Percentiles rank a stretch among this genome's conserved stretches.
phyloP scores from a whole-genome alignment of 352 stramenopile genomes.

The Phytophthora meadii region DNA sequence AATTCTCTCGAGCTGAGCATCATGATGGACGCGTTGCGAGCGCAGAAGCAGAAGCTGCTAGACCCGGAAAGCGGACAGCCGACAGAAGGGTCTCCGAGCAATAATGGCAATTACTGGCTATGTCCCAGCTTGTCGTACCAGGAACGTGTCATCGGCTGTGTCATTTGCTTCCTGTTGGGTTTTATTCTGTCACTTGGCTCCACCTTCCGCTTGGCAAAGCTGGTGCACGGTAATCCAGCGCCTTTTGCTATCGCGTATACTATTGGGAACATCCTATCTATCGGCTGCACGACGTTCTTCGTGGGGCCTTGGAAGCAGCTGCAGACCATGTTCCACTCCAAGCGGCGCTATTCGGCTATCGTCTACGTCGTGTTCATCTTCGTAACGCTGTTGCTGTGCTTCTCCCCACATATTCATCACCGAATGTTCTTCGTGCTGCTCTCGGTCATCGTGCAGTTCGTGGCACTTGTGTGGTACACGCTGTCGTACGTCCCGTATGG shows the following conservation, averaged over 20 bases:
- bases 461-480: conserved; percentile 87
- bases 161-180: conserved; percentile 82
- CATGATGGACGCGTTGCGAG: conserved; percentile 73
- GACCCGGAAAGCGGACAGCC: conserved; percentile 62
- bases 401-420: conserved; percentile 70
- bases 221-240: conserved; percentile 78
- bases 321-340: conserved; percentile 85
- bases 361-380: conserved; percentile 85
- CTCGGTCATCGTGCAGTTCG: conserved; percentile 79
- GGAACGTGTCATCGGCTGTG: conserved; percentile 82
- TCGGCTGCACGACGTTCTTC: conserved; percentile 89
- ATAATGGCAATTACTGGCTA: conserved; percentile 44
- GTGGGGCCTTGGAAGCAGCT: conserved; percentile 83
- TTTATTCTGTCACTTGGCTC: conserved; percentile 87
- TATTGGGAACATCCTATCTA: conserved; percentile 84
- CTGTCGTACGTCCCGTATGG: conserved; percentile 90
- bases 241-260: conserved; percentile 89
- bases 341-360: conserved; percentile 70
- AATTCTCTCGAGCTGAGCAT: not conserved
- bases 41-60: conserved; percentile 84
- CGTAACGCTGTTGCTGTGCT: conserved; percentile 80
- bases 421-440: conserved; percentile 76
- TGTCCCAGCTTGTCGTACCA: conserved; percentile 86
- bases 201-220: conserved; percentile 77
- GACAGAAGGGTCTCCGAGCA: conserved; percentile 34